Conservation (phyloP, 1,284 basidiomycete species). For the Pisolithus thermaeus region DNA sequence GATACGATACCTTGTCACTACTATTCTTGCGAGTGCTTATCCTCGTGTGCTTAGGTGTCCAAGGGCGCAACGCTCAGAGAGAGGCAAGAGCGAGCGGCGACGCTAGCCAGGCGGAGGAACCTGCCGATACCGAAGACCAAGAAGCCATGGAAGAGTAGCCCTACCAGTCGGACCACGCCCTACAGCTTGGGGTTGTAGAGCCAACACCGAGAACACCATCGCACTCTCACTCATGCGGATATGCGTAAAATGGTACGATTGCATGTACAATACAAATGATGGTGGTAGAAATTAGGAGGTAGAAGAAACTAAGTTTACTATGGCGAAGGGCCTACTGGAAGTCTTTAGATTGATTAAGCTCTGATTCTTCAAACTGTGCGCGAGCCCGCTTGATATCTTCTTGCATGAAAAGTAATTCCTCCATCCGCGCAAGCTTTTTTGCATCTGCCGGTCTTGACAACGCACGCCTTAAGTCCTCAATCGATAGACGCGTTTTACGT, state of each 20-base stretch:
- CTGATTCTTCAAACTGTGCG: conserved; percentile 68
- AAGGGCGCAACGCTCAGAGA: conserved; percentile 38
- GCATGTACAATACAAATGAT: conserved; percentile 6
- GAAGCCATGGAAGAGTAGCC: conserved; percentile 59
- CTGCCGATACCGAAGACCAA: conserved; percentile 32
- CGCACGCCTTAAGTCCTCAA: conserved; percentile 75
- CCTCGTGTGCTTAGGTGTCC: conserved; percentile 41
- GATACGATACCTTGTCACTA: conserved; percentile 16
- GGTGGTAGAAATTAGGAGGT: conserved; percentile 3
- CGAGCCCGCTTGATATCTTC: conserved; percentile 88
- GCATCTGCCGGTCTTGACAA: conserved; percentile 74
- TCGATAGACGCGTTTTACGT: conserved; percentile 64
- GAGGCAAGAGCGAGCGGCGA: conserved; percentile 11
- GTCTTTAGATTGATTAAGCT: conserved; percentile 44
- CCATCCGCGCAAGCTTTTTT: conserved; percentile 84
- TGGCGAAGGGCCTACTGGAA: conserved; percentile 7
- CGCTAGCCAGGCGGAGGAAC: conserved; percentile 18
- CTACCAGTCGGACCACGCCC: not conserved
- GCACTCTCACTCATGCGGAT: not conserved
- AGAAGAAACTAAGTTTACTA: not conserved
- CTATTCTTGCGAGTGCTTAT: conserved; percentile 6
- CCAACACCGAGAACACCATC: not conserved
- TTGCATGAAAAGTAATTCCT: conserved; percentile 86
- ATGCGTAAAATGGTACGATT: not conserved
- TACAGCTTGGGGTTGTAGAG: not conserved